These are phyloP conservation scores for Phlebiopsis gigantea DNA, from an alignment of 768 basidiomycete species.

Conservation along the genomic window DNA sequence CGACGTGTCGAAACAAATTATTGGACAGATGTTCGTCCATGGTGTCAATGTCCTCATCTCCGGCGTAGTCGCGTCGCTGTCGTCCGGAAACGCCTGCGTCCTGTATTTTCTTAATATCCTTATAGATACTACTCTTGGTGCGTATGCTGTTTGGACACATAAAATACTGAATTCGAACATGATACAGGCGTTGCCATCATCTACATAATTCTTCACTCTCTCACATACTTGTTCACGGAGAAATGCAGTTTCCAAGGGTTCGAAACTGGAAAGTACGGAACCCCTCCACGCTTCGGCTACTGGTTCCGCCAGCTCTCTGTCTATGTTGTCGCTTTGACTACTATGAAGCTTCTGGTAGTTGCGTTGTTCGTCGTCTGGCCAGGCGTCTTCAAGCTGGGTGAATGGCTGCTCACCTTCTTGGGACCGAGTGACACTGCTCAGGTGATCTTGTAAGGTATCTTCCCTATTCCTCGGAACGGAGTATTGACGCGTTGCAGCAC, in stretches of 20 bases:
- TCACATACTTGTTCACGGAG: conserved; percentile 62
- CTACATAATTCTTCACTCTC: conserved; percentile 61
- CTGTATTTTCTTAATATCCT: conserved; percentile 92
- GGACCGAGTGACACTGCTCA: conserved; percentile 60
- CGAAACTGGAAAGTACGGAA: conserved; percentile 84
- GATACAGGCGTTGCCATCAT: conserved; percentile 82
- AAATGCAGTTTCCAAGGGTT: conserved; percentile 68
- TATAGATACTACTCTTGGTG: conserved; percentile 88
- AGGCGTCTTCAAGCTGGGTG: conserved; percentile 68
- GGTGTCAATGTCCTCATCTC: conserved; percentile 76
- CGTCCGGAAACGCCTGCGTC: conserved; percentile 80
- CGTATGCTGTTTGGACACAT: conserved; percentile 21
- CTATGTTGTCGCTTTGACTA: conserved; percentile 73
- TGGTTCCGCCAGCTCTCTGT: conserved; percentile 78
- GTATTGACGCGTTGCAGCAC: conserved; percentile 38
- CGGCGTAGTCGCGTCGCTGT: conserved; percentile 62
- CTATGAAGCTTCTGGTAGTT: conserved; percentile 92
- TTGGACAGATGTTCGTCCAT: conserved; percentile 82
- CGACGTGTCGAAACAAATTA: conserved; percentile 88
- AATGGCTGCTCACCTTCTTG: conserved; percentile 82
- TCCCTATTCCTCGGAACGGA: background rate
- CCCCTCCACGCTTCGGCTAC: conserved; percentile 66
- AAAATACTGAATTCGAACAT: too few relatives aligned
- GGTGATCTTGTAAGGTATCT: conserved; percentile 68
- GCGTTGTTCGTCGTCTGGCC: conserved; percentile 67